Evolutionary conservation across 108 stramenopile species (phyloP).

Genomic region (Skeletonema potamos): DNA sequence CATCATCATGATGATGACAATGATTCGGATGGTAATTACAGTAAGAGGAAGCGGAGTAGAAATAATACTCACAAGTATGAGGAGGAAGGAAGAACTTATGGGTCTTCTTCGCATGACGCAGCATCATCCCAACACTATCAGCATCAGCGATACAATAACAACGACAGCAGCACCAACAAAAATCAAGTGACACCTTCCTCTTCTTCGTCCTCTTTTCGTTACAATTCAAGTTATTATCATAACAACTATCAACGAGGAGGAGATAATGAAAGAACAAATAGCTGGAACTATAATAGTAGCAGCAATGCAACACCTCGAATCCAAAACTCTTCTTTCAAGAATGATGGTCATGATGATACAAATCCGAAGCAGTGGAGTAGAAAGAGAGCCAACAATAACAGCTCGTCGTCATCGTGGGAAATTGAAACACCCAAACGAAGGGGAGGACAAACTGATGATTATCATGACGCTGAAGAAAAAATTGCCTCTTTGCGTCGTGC

Average conservation of each 20-base stretch:
- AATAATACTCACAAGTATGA: no score
- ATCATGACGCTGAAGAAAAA: slow-evolving; percentile 23
- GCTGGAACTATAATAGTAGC: no score
- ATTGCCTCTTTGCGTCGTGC: slow-evolving; percentile 10
- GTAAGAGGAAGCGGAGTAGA: neutral
- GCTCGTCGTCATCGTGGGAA: slow-evolving; percentile 22
- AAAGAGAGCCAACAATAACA: neutral
- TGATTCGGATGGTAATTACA: neutral
- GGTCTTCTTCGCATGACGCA: neutral
- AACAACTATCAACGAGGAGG: neutral
- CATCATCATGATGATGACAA: neutral
- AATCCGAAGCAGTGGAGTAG: neutral
- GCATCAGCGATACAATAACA: neutral
- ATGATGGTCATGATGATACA: neutral
- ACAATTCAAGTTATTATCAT: no score
- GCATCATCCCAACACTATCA: no score
- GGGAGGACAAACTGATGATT: neutral
- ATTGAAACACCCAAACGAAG: slow-evolving; percentile 18
- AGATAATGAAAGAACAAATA: neutral
- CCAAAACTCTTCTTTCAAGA: no score
- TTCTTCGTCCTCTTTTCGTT: neutral
- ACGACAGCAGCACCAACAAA: neutral
- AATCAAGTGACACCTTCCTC: slow-evolving; percentile 19
- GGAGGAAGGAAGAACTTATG: neutral
- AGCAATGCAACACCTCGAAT: neutral